A percentile compares a stretch with the other conserved stretches of the same genome.
phyloP scores from a whole-genome alignment of 768 basidiomycete species.

The Leucosporidium creatinivorum region DNA sequence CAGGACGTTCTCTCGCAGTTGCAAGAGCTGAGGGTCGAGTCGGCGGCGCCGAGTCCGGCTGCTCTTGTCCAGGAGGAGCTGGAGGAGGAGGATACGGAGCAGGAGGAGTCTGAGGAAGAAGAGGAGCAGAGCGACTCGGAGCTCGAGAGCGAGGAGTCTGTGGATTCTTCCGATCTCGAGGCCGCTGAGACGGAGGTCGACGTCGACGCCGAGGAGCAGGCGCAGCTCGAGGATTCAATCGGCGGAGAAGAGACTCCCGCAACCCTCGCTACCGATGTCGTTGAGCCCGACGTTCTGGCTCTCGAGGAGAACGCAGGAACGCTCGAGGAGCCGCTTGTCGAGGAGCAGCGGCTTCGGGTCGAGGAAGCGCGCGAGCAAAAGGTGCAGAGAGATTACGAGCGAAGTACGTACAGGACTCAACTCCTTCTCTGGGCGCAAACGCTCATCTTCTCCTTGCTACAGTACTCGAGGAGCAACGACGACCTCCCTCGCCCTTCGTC shows the following conservation, averaged over 20 bases:
- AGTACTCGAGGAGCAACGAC: no score
- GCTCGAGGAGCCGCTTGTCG: not conserved
- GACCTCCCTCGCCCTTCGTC: not conserved
- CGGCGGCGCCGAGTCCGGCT: not conserved
- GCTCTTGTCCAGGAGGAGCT: not conserved
- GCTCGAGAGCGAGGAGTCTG: not conserved
- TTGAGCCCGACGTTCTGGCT: not conserved
- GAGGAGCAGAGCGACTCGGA: not conserved
- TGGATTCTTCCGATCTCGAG: not conserved
- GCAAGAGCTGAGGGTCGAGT: not conserved
- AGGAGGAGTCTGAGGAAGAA: not conserved
- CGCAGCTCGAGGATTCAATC: not conserved
- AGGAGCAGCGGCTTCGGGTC: not conserved
- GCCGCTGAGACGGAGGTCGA: not conserved
- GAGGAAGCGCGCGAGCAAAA: not conserved
- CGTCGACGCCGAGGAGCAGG: not conserved
- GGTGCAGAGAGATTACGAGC: not conserved
- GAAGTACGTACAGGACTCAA: not conserved
- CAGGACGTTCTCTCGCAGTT: not conserved
- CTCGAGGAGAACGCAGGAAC: not conserved
- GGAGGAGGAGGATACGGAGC: not conserved
- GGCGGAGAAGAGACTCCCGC: not conserved
- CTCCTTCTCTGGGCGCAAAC: not conserved
- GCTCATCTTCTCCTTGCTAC: not conserved
- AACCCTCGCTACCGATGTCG: not conserved